A percentile compares a stretch with the other conserved stretches of the same genome.
Conservation (phyloP, 2,329 filamentous ascomycete genomes). For the Fusarium dlaminii region DNA sequence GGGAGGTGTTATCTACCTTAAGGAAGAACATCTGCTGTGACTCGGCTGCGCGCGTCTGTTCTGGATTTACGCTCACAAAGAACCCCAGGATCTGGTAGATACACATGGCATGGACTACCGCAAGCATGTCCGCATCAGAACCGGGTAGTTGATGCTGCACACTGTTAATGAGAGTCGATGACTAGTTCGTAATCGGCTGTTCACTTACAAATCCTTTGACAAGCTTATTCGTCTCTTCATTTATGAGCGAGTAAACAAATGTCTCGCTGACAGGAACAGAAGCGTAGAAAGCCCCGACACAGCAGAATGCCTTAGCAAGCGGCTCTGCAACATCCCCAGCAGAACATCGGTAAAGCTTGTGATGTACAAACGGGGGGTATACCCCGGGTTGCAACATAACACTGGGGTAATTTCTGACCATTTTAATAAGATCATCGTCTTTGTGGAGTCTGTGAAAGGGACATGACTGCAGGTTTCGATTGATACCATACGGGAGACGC, state of each 20-base stretch:
- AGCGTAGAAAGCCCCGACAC: not conserved
- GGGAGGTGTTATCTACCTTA: not conserved
- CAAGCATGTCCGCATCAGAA: not conserved
- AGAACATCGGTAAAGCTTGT: not conserved
- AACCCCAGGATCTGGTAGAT: not conserved
- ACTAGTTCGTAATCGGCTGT: fast-evolving
- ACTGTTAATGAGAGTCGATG: not conserved
- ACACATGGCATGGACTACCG: not conserved
- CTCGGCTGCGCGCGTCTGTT: not conserved
- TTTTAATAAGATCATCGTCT: not conserved
- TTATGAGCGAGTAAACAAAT: not conserved
- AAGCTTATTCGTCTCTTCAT: not conserved
- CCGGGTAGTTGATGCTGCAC: not conserved
- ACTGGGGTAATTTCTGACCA: not conserved
- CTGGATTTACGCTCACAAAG: not conserved
- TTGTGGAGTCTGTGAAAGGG: not conserved
- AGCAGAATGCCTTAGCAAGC: not conserved
- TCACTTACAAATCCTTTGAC: not conserved
- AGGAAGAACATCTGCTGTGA: not conserved
- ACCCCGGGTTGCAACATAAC: not conserved
- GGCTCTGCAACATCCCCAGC: not conserved
- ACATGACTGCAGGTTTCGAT: not conserved
- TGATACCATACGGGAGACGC: not conserved
- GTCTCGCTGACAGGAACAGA: not conserved
- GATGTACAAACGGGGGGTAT: not conserved